These are phyloP conservation scores for Curvularia lunata DNA, from an alignment of 2,329 filamentous ascomycete genomes.

Conservation along the genomic window DNA sequence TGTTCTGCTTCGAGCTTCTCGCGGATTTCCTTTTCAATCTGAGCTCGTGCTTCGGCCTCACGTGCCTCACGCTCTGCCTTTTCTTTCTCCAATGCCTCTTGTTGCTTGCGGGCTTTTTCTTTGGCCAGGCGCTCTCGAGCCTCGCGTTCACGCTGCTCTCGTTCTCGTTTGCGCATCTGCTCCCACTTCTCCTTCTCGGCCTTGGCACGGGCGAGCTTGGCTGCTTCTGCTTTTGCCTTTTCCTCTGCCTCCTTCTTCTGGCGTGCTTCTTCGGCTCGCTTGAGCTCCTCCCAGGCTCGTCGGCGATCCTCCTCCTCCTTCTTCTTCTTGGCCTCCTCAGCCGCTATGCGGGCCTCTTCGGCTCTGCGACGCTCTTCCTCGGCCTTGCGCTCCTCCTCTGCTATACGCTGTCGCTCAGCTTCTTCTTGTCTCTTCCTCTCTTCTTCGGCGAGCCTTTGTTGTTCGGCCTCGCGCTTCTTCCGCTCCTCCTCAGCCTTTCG, in stretches of 20 bases:
- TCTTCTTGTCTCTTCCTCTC: conserved; percentile 46
- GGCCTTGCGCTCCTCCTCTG: conserved; percentile 35
- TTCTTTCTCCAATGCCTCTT: conserved; percentile 51
- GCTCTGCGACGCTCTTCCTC: conserved; percentile 49
- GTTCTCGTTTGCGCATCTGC: conserved; percentile 56
- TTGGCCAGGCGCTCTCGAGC: conserved; percentile 55
- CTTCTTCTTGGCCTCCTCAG: conserved; percentile 55
- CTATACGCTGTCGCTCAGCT: conserved; percentile 65
- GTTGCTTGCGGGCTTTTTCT: conserved; percentile 49
- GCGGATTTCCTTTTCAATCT: conserved; percentile 51
- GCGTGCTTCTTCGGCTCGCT: conserved; percentile 43
- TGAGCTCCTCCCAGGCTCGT: conserved; percentile 48
- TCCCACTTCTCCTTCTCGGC: conserved; percentile 61
- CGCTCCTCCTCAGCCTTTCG: conserved; percentile 34
- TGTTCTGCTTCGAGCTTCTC: conserved; percentile 52
- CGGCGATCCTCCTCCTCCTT: conserved; percentile 57
- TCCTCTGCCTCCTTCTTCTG: conserved; percentile 46
- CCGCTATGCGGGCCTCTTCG: conserved; percentile 48
- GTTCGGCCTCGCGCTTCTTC: conserved; percentile 13
- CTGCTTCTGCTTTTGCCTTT: conserved; percentile 57
- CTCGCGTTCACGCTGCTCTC: conserved; percentile 57
- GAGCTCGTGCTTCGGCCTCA: conserved; percentile 46
- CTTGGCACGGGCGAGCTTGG: conserved; percentile 53
- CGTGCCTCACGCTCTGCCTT: conserved; percentile 45
- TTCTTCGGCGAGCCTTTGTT: conserved; percentile 4